phyloP scores from a whole-genome alignment of 345 rosid species.

The Pugionium dolabratum region DNA sequence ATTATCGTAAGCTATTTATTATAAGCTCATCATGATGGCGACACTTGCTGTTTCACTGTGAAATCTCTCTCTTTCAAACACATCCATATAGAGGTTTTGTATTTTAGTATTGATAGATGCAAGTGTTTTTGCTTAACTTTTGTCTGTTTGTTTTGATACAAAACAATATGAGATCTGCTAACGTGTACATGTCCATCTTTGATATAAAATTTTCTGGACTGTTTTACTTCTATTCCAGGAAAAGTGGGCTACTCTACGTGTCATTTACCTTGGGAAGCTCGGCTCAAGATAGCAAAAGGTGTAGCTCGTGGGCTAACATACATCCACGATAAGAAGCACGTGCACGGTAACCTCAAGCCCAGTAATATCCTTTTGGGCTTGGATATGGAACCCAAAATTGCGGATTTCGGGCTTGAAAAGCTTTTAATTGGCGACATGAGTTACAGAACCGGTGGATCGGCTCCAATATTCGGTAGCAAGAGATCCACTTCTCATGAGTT shows the following conservation, averaged over 20 bases:
- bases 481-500: conserved; percentile 70
- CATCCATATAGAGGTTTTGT: conserved; percentile 26
- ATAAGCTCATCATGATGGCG: conserved; percentile 42
- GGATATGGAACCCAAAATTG: conserved; percentile 78
- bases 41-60: conserved; percentile 12
- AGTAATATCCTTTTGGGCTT: conserved; percentile 72
- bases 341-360: conserved; percentile 90
- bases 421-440: conserved; percentile 67
- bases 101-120: conserved; percentile 27
- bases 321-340: conserved; percentile 86
- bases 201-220: background rate
- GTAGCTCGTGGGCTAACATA: conserved; percentile 76
- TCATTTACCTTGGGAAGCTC: conserved; percentile 82
- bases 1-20: conserved; percentile 41
- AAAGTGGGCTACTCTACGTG: conserved; percentile 84
- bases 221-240: conserved; percentile 44
- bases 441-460: conserved; percentile 59
- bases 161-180: conserved; percentile 4
- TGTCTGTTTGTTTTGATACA: conserved; percentile 27
- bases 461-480: conserved; percentile 80
- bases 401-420: conserved; percentile 87
- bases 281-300: conserved; percentile 54
- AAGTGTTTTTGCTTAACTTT: conserved; percentile 20
- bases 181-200: background rate
- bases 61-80: conserved; percentile 18